Evolutionary conservation across 179 eudicot species (phyloP).

Genomic region (Sideroxylon spinosum): DNA sequence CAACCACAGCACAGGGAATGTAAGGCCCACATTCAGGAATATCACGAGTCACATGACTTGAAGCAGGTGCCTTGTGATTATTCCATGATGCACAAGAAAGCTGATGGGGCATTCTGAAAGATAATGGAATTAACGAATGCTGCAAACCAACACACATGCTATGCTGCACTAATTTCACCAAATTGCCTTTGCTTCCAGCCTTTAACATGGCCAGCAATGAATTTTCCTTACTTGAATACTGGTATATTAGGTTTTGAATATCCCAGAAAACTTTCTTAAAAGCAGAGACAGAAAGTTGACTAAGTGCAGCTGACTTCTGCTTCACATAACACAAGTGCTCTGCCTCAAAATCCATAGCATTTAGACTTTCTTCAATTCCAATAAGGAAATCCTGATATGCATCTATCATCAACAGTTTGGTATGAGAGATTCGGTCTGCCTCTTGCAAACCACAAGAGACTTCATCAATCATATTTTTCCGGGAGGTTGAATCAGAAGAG

Average conservation of each 20-base stretch:
- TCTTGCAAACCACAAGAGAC: conserved; percentile 64
- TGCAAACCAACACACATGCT: conserved; percentile 88
- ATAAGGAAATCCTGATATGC: conserved; percentile 44
- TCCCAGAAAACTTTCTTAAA: conserved; percentile 62
- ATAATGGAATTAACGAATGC: conserved; percentile 61
- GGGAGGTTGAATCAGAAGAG: conserved; percentile 45
- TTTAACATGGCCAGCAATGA: conserved; percentile 74
- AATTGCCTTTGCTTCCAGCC: conserved; percentile 86
- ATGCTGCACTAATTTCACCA: conserved; percentile 71
- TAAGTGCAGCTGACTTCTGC: conserved; percentile 65
- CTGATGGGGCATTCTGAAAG: conserved; percentile 62
- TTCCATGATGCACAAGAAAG: conserved; percentile 82
- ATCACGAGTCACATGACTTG: conserved; percentile 18
- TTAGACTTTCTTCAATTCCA: conserved; percentile 35
- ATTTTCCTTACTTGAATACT: conserved; percentile 45
- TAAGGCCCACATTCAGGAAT: conserved; percentile 35
- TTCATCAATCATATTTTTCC: conserved; percentile 63
- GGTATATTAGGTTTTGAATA: conserved; percentile 62
- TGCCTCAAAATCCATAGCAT: conserved; percentile 24
- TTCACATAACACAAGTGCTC: conserved; percentile 44
- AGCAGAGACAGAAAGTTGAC: conserved; percentile 60
- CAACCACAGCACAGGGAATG: conserved; percentile 61
- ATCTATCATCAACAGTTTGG: conserved; percentile 59
- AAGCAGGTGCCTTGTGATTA: conserved; percentile 34
- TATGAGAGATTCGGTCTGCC: conserved; percentile 53